Percentiles rank a stretch among this genome's conserved stretches.
Evolutionary conservation across 2,329 filamentous ascomycete genomes (phyloP).

Genomic region (Fusarium devonianum): DNA sequence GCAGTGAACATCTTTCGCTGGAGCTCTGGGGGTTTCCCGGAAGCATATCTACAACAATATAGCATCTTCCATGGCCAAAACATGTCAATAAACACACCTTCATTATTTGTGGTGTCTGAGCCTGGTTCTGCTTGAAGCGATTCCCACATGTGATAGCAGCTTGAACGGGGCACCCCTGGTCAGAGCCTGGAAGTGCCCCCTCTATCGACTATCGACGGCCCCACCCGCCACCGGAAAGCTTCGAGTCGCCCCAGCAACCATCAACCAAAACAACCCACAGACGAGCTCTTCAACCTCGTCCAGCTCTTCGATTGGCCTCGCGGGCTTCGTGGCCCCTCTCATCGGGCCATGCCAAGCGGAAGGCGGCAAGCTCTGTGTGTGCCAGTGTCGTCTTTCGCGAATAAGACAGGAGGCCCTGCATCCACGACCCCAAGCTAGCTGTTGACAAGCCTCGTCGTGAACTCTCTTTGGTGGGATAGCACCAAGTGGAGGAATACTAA

Average conservation of each 20-base stretch:
- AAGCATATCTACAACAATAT: background rate
- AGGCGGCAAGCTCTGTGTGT: slow-evolving; percentile 19
- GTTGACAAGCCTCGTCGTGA: slow-evolving; percentile 23
- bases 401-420: slow-evolving; percentile 12
- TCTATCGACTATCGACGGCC: slow-evolving; percentile 17
- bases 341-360: slow-evolving; percentile 17
- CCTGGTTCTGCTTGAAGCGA: background rate
- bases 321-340: background rate
- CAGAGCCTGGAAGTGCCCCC: slow-evolving; percentile 16
- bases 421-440: background rate
- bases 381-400: slow-evolving; percentile 11
- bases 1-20: no score
- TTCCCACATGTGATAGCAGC: slow-evolving; percentile 23
- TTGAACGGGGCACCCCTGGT: no score
- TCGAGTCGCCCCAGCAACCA: slow-evolving; percentile 20
- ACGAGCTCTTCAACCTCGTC: background rate
- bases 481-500: slow-evolving; percentile 6
- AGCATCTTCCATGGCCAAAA: no score
- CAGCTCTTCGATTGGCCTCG: slow-evolving; percentile 4
- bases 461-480: slow-evolving; percentile 19
- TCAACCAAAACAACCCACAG: slow-evolving; percentile 24
- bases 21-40: no score
- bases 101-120: background rate
- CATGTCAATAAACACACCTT: background rate
- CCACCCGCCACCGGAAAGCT: slow-evolving; percentile 19